Base-by-base conservation (phyloP, 1,284 basidiomycete species). In the Tremellales sp. region DNA sequence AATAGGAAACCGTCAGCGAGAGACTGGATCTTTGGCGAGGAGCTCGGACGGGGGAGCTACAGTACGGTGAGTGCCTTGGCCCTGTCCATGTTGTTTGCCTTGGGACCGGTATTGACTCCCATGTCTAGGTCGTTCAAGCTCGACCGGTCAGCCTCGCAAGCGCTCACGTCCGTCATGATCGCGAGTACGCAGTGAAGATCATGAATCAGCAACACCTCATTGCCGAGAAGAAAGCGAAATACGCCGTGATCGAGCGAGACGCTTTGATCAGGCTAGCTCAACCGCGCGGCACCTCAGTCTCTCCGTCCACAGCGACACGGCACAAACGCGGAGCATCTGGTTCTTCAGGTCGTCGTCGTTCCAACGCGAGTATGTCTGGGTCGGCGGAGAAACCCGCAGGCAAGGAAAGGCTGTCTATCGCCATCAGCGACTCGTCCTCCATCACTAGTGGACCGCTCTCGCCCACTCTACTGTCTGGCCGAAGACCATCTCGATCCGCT, bases 241-340 rank as follows among this genome's bases (percentile, higher is more conserved):
- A 79, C 52, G 78, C 78, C n/a, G 68, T 75, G 48, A 75, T 78
- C 44, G 78, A 79, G 61, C 69, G 76, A 5, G 77, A 78, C 49
- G 76, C 77, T 11, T 62, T 79, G 23, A 74, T 78, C 42, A 58
- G 72, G 1, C 67, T 79, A 1, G 71, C 74, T 1, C 67, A 70
- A 3, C 73, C 75, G 33, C 68, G 70, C 15, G 60, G 60, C 21
- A 29, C 43, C 48, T 63, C 60, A 25, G 60, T 49, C 41, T 59
- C 54, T 39, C 57, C 68, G 49, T 59, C 68, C 51, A 26, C 65
- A 52, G 24, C 65, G 57, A 52, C 67, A 61, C 53, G 64, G 27
- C 66, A 67, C 50, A 54, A 57, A 33, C 45, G 62, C 22, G 67
- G 65, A 1, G 31, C 65, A 15, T 66, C 69, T 3, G 56, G 49